Percentiles rank a stretch among this genome's conserved stretches.
phyloP scores from a whole-genome alignment of 345 rosid species.

The Acer negundo region DNA sequence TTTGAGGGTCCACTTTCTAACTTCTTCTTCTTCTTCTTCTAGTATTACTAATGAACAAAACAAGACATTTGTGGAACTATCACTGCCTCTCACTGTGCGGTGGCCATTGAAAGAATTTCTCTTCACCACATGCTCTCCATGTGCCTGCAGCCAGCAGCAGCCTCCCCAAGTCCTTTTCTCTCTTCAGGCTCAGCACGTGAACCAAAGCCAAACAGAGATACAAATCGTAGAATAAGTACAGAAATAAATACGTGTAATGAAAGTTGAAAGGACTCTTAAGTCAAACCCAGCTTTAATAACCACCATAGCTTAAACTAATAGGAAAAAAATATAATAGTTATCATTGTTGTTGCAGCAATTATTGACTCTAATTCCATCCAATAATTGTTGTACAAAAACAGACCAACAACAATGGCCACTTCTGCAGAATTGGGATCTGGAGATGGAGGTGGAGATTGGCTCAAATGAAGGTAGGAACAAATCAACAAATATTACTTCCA shows the following conservation, averaged over 20 bases:
- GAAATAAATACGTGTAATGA: no score
- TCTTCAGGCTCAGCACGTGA: not conserved
- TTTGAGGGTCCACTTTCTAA: no score
- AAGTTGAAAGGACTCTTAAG: no score
- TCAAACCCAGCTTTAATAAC: no score
- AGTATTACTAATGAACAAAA: not conserved
- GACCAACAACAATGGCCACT: not conserved
- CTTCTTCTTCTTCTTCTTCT: no score
- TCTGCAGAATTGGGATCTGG: not conserved
- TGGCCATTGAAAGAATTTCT: not conserved
- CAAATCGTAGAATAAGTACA: no score
- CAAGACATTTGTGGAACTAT: not conserved
- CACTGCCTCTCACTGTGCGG: no score
- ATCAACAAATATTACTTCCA: not conserved
- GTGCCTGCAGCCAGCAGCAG: constrained; percentile 3
- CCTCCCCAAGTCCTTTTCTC: not conserved
- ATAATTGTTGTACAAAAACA: not conserved
- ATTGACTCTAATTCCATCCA: not conserved
- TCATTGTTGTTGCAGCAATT: not conserved
- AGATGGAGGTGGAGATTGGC: constrained; percentile 2
- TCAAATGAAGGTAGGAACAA: constrained; percentile 1
- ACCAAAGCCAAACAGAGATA: no score
- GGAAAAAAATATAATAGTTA: not conserved
- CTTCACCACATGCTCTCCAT: constrained; percentile 30
- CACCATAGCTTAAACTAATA: no score